These are phyloP conservation scores for Sungouiozyma ichnusensis DNA, from an alignment of 805 yeast genomes.

Conservation along the genomic window DNA sequence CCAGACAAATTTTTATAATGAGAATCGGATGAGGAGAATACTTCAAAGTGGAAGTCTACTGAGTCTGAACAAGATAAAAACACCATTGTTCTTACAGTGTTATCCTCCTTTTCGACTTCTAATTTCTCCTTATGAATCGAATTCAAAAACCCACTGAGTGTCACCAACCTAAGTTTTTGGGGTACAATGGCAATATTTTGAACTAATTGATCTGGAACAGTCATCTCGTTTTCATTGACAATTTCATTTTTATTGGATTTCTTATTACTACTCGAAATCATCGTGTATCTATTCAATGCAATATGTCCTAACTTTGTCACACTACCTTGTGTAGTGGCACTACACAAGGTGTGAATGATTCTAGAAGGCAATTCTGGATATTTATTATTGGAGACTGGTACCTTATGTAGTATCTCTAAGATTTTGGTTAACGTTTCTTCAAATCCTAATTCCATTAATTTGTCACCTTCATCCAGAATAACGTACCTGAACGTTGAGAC, in stretches of 20 bases:
- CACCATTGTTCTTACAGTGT: constrained; percentile 54
- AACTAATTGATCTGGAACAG: constrained; percentile 72
- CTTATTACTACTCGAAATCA: constrained; percentile 37
- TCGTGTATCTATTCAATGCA: constrained; percentile 61
- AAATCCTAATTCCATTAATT: constrained; percentile 90
- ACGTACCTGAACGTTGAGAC: constrained; percentile 70
- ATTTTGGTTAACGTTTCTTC: constrained; percentile 84
- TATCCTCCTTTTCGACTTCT: constrained; percentile 9
- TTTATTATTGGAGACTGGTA: constrained; percentile 28
- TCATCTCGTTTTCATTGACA: constrained; percentile 55
- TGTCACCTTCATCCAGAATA: constrained; percentile 95
- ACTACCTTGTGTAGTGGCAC: constrained; percentile 82
- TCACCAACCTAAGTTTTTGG: constrained; percentile 79
- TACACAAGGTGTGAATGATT: constrained; percentile 76
- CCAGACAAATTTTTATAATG: constrained; percentile 27
- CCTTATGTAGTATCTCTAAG: constrained; percentile 44
- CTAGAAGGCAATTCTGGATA: constrained; percentile 55
- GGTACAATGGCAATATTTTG: constrained; percentile 83
- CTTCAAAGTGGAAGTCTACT: constrained; percentile 85
- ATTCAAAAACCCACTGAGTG: constrained; percentile 59
- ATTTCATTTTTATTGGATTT: constrained; percentile 13
- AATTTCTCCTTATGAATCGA: constrained; percentile 31
- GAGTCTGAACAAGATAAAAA: constrained; percentile 92
- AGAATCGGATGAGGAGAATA: constrained; percentile 48
- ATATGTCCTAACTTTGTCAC: constrained; percentile 75